Evolutionary conservation across 2,329 filamentous ascomycete genomes (phyloP).

Genomic region (Didymella sp.): DNA sequence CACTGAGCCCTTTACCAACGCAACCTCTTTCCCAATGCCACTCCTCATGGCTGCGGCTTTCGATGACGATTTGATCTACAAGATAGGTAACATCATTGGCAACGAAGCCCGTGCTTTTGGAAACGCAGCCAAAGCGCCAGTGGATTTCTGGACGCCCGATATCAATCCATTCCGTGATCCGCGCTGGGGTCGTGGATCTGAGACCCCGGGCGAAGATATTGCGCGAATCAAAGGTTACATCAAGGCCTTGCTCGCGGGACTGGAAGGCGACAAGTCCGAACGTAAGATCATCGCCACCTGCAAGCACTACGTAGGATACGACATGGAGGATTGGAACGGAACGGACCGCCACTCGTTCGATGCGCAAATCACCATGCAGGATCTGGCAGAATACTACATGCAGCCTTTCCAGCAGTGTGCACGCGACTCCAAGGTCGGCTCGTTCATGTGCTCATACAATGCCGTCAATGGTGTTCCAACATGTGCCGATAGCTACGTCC

Average conservation of each 20-base stretch:
- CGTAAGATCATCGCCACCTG: constrained; percentile 54
- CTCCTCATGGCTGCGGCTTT: background rate
- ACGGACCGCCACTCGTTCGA: constrained; percentile 58
- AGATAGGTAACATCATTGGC: background rate
- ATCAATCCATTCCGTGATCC: background rate
- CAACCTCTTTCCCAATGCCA: background rate
- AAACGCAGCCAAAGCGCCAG: background rate
- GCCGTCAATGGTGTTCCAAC: background rate
- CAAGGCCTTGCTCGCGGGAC: background rate
- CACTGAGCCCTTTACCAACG: background rate
- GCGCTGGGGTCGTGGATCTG: background rate
- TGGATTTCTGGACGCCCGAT: background rate
- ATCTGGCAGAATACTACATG: constrained; percentile 65
- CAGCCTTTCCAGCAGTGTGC: background rate
- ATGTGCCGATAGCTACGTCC: background rate
- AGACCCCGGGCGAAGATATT: background rate
- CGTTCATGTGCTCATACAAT: background rate
- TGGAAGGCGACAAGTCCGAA: constrained; percentile 22
- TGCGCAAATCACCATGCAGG: constrained; percentile 64
- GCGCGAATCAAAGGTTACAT: background rate
- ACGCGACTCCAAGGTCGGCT: background rate
- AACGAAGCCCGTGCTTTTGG: background rate
- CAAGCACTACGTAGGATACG: constrained; percentile 53
- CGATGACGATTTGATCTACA: background rate
- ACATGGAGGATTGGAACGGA: constrained; percentile 41